Base-by-base conservation (phyloP, 1,284 basidiomycete genomes). In the Pascua guehoae region DNA sequence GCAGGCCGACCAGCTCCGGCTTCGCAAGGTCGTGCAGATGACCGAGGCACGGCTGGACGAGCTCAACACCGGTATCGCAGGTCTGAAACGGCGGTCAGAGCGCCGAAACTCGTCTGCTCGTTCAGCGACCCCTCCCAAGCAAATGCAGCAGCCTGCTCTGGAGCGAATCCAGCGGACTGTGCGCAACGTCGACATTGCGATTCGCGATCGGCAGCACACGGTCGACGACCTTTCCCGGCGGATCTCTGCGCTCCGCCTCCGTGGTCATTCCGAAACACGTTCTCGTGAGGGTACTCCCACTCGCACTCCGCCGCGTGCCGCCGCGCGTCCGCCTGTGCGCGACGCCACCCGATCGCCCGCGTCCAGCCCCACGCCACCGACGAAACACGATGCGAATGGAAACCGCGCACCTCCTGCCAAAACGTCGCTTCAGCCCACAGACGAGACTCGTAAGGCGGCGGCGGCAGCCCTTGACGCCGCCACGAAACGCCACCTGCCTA, bases 151-250 rank as follows among this genome's bases (percentile, higher is more conserved):
- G 36, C 49, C 47, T 0, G 73, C 79, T 8, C 73, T 82, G 8
- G 81, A 82, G 57, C 71, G 78, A 4, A 74, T 82, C 16, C 72
- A 79, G 42, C 74, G 79, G 5, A 73, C 79, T 0, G 76, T 79
- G 24, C 75, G 79, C 18, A 79, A 80, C 63, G 76, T 82, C 46
- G 79, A 78, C 8, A 65, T 68, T 10, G 75, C 75, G 12, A 76
- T 79, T 0, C 66, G 70, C 9, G 74, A 77, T 12, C 72, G 74
- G 51, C 71, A 71, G 12, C 56, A 71, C 48, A 75, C 78, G 46
- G 71, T 81, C 39, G 79, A 81, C 64, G 79, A 79, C 37, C 69
- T 81, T 9, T 60, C 78, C 4, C 63, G 70, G 12, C 70, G 79
- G 7, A 67, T 80, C 53, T 70, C 76, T 36, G 62, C 64, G 5